These are phyloP conservation scores for Corynespora cassiicola DNA, from an alignment of 2,329 filamentous ascomycete genomes.

Conservation along the genomic window DNA sequence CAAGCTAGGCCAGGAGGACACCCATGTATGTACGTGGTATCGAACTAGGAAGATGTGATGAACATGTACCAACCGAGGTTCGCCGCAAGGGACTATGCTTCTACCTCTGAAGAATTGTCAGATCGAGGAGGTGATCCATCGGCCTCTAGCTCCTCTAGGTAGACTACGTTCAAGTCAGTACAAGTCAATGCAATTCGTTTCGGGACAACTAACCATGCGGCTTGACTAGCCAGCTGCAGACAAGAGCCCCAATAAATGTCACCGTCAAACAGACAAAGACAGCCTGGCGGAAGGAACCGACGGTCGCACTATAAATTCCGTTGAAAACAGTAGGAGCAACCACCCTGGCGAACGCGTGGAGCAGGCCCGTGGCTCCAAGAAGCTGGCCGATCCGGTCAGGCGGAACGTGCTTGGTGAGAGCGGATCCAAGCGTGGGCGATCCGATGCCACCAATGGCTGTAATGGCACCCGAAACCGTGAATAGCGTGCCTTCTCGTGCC, in stretches of 20 bases:
- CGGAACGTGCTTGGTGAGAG: conserved; percentile 90
- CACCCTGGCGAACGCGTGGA: conserved; percentile 83
- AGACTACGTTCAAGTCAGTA: too few relatives aligned
- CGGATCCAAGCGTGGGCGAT: conserved; percentile 81
- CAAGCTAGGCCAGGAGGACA: too few relatives aligned
- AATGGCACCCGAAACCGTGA: conserved; percentile 74
- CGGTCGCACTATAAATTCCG: conserved; percentile 82
- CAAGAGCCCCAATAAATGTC: conserved; percentile 71
- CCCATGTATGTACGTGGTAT: too few relatives aligned
- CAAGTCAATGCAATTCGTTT: too few relatives aligned
- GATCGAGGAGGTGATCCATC: too few relatives aligned
- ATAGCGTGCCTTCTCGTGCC: conserved; percentile 66
- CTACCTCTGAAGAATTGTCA: too few relatives aligned
- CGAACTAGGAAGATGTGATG: too few relatives aligned
- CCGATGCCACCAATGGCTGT: conserved; percentile 84
- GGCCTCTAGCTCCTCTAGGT: too few relatives aligned
- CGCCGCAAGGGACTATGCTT: too few relatives aligned
- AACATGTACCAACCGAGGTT: too few relatives aligned
- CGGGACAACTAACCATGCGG: conserved; percentile 78
- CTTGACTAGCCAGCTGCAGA: conserved; percentile 73
- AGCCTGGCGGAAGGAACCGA: conserved; percentile 77
- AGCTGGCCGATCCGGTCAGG: conserved; percentile 81
- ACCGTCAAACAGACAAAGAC: conserved; percentile 78
- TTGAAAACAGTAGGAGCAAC: conserved; percentile 85
- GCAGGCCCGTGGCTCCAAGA: conserved; percentile 84